These are phyloP conservation scores for Scleroderma bovista DNA, from an alignment of 768 basidiomycete species.

Conservation along the genomic window DNA sequence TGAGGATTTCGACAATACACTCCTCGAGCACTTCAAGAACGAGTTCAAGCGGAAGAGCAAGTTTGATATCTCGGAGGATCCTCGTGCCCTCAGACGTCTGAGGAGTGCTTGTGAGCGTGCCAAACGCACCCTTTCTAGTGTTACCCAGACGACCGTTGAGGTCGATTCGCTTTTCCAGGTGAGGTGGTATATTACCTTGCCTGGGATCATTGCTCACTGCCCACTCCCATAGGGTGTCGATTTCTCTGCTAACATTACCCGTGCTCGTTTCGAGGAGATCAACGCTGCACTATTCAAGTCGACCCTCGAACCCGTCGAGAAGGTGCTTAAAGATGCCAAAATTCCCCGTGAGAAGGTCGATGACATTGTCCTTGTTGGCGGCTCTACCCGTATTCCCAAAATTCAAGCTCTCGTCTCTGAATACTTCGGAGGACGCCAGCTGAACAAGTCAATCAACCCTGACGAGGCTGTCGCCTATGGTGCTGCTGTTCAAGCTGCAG, in stretches of 20 bases:
- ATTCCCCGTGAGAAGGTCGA: constrained; percentile 96
- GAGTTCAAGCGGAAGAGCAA: constrained; percentile 99
- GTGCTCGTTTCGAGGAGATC: constrained; percentile 99
- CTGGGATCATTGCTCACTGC: constrained; percentile 6
- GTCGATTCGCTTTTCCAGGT: constrained; percentile 98
- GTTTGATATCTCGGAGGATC: constrained; percentile 93
- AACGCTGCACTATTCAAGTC: constrained; percentile 94
- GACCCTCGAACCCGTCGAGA: constrained; percentile 96
- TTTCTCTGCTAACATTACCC: constrained; percentile 97
- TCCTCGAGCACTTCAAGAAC: constrained; percentile 98
- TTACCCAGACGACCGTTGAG: constrained; percentile 98
- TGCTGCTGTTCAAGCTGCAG: constrained; percentile 98
- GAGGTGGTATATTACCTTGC: constrained; percentile 11
- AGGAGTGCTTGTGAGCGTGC: constrained; percentile 98
- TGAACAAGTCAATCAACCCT: constrained; percentile 99
- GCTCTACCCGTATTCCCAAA: constrained; percentile 99
- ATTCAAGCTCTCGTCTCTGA: constrained; percentile 98
- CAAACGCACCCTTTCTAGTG: constrained; percentile 97
- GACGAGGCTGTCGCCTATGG: constrained; percentile 99
- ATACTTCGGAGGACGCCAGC: constrained; percentile 94
- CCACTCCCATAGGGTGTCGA: constrained; percentile 71
- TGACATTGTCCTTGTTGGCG: constrained; percentile 99
- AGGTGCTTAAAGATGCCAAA: constrained; percentile 98
- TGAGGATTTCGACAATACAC: constrained; percentile 99
- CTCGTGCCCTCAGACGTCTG: constrained; percentile 93